Evolutionary conservation across 2,329 filamentous ascomycete genomes (phyloP), one percentile per base, ranked within the genome.

Genomic region (Pseudocercospora fuligena): DNA sequence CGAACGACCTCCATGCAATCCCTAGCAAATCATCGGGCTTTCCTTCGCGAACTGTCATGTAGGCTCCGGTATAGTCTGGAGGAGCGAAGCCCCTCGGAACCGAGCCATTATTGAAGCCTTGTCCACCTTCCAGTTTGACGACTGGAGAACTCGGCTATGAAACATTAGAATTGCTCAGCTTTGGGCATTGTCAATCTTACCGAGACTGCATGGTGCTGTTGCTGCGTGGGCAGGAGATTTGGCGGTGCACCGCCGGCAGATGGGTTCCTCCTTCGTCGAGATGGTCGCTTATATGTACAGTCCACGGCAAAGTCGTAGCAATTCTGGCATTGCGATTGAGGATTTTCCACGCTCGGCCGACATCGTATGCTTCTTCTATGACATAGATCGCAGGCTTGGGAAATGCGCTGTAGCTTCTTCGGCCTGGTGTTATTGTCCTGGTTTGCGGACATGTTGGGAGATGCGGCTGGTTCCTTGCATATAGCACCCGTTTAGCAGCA

Each of bases 281-380:
- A 78, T 6, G 82, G 82, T 31, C 82, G 78, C 56, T 82, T 76
- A 72, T 82, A 85, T 14, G 81, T 84, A 72, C 84, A 86, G n/a
- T 77, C 72, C 56, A 84, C 79, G 58, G 78, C 80, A 71, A 85
- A 86, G 67, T 85, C 82, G 27, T 77, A 75, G 73, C 83, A 85
- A 60, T 83, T 86, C 73, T 84, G 81, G 72, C 84, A 85, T 61
- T 79, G 75, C 33, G 74, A 60, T 16, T 73, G 67, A 25, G 73
- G 66, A 70, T 80, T 76, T 54, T 79, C 77, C 6, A 72, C 72
- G 64, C 75, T 78, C 16, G 75, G 77, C 54, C 76, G 76, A 70
- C 83, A 85, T 63, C 81, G 78, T 21, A 84, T 84, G 70, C 80
- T 82, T 46, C 82, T 77, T 64, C 78, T 73, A 72, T 86, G 82